Evolutionary conservation across 768 basidiomycete species (phyloP).

Genomic region (Boletus pseudo-olivaceus): DNA sequence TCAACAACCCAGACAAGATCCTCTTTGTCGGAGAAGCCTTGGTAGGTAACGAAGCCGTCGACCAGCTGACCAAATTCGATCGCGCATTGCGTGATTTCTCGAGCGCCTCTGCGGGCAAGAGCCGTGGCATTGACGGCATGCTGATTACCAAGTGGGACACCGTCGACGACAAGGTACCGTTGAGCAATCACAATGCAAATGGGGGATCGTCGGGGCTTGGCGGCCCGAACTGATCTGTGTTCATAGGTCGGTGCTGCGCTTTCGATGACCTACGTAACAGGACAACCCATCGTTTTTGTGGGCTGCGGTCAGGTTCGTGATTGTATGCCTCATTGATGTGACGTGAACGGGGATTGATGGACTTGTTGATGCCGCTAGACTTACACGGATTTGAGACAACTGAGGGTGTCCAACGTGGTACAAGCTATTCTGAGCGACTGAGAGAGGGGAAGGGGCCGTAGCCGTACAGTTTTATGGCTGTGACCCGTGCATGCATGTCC

Average conservation of each 20-base stretch:
- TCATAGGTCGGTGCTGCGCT: conserved; percentile 91
- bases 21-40: conserved; percentile 97
- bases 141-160: conserved; percentile 99
- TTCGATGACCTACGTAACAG: conserved; percentile 99
- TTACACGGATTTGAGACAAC: conserved; percentile 90
- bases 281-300: conserved; percentile 97
- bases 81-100: conserved; percentile 92
- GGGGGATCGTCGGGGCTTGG: background rate
- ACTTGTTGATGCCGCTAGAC: conserved; percentile 49
- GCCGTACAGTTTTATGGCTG: background rate
- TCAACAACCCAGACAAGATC: conserved; percentile 96
- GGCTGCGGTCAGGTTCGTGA: conserved; percentile 88
- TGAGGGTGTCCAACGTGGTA: conserved; percentile 90
- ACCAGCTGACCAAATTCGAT: conserved; percentile 96
- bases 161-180: conserved; percentile 87
- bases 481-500: background rate
- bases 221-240: conserved; percentile 3
- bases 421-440: conserved; percentile 84
- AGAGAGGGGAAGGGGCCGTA: too few relatives aligned
- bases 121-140: conserved; percentile 97
- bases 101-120: conserved; percentile 58
- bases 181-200: background rate
- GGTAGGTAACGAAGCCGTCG: conserved; percentile 98
- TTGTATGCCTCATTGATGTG: background rate
- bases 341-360: conserved; percentile 8